Evolutionary conservation across 139 green algal species (phyloP).

Genomic region (Picochlorum sp.): DNA sequence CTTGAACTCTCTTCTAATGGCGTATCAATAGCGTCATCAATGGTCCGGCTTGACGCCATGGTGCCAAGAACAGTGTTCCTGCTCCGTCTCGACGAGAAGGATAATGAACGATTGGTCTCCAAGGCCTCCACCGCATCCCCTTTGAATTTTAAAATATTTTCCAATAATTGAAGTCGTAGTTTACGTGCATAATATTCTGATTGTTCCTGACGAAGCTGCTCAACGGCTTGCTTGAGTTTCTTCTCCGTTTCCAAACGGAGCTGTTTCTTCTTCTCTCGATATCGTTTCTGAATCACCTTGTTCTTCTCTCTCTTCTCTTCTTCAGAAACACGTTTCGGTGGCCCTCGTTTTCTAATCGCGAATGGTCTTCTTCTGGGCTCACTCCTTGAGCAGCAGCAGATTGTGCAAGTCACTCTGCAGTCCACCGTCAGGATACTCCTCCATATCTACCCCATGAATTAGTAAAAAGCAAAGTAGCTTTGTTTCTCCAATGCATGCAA

Average conservation of each 20-base stretch:
- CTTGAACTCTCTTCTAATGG: too few relatives aligned
- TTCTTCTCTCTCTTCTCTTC: constrained; percentile 9
- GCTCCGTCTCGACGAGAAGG: too few relatives aligned
- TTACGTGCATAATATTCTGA: background rate
- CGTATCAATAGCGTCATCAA: too few relatives aligned
- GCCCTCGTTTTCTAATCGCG: too few relatives aligned
- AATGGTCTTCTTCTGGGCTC: too few relatives aligned
- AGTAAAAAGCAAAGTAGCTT: background rate
- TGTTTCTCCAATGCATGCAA: background rate
- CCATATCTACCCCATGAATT: background rate
- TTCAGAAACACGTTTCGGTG: background rate
- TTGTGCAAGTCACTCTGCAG: background rate
- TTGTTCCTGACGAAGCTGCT: background rate
- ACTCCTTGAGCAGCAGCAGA: too few relatives aligned
- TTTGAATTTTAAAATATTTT: background rate
- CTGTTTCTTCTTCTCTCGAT: background rate
- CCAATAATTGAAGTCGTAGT: background rate
- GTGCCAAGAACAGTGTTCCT: too few relatives aligned
- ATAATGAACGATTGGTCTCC: too few relatives aligned
- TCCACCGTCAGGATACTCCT: background rate
- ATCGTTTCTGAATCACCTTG: constrained; percentile 10
- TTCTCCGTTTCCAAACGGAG: background rate
- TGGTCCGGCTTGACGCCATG: too few relatives aligned
- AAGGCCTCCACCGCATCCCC: too few relatives aligned
- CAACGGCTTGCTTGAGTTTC: background rate